Evolutionary conservation across 2,329 filamentous ascomycete genomes (phyloP).

Genomic region (Exophiala sp.): DNA sequence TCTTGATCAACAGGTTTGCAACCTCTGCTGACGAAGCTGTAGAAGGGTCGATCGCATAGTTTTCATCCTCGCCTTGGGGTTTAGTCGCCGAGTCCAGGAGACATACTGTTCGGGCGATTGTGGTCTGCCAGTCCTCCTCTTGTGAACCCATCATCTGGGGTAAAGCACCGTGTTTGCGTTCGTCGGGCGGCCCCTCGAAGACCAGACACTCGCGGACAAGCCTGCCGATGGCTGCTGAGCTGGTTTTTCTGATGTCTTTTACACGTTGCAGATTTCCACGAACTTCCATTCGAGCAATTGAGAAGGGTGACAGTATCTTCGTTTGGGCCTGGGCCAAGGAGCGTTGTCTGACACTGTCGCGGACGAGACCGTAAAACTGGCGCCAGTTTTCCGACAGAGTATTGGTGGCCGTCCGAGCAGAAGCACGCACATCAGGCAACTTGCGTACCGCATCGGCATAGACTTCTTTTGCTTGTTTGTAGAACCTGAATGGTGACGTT

Average conservation of each 20-base stretch:
- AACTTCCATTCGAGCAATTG: conserved; percentile 70
- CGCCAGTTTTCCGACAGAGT: conserved; percentile 45
- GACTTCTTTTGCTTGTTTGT: conserved; percentile 67
- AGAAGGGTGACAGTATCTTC: conserved; percentile 73
- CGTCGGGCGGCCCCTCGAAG: conserved; percentile 49
- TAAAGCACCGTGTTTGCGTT: conserved; percentile 20
- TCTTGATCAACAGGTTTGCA: conserved; percentile 43
- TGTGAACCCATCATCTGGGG: conserved; percentile 26
- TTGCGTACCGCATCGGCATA: conserved; percentile 44
- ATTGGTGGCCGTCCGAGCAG: conserved; percentile 20
- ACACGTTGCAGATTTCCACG: conserved; percentile 69
- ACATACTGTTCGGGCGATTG: conserved; percentile 74
- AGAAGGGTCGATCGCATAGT: conserved; percentile 11
- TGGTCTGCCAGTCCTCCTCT: conserved; percentile 67
- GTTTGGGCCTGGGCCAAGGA: conserved; percentile 68
- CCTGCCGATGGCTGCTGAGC: conserved; percentile 80
- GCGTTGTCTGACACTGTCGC: conserved; percentile 68
- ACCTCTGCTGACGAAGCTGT: conserved; percentile 21
- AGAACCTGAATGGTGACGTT: conserved; percentile 73
- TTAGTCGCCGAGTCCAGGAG: conserved; percentile 66
- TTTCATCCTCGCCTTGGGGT: conserved; percentile 7
- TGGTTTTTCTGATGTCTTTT: conserved; percentile 70
- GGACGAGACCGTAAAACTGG: conserved; percentile 76
- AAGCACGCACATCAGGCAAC: conserved; percentile 33
- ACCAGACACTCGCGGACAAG: conserved; percentile 81